Evolutionary conservation across 257 asterid genomes (phyloP).

Genomic region (Coffea eugenioides): DNA sequence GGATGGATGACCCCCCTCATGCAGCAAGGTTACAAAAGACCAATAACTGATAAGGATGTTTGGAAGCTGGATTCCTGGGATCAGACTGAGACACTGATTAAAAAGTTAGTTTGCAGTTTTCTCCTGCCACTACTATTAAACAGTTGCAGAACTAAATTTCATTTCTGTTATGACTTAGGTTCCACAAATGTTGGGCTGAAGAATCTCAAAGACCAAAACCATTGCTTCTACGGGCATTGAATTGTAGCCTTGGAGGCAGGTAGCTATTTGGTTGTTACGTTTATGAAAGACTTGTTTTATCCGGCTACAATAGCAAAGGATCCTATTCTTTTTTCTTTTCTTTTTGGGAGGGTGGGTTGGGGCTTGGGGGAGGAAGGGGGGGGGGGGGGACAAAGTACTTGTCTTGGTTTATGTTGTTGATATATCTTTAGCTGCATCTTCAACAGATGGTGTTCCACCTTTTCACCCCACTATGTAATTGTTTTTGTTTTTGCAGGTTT

Average conservation of each 20-base stretch:
- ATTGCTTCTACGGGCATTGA: conserved; percentile 82
- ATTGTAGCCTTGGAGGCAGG: conserved; percentile 68
- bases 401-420: background rate
- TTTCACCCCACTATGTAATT: background rate
- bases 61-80: conserved; percentile 95
- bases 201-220: conserved; percentile 65
- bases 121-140: background rate
- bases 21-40: conserved; percentile 71
- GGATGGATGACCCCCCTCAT: conserved; percentile 90
- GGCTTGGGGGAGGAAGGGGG: background rate
- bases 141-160: background rate
- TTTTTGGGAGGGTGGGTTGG: too few species aligned
- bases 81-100: conserved; percentile 60
- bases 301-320: background rate
- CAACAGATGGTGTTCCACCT: background rate
- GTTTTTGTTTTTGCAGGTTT: conserved; percentile 50
- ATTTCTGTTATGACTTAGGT: conserved; percentile 33
- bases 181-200: conserved; percentile 73
- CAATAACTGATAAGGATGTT: conserved; percentile 74
- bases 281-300: background rate
- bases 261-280: background rate
- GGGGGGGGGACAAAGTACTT: background rate
- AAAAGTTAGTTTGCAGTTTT: conserved; percentile 35
- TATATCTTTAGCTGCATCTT: too few species aligned
- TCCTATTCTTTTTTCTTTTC: too few species aligned